Evolutionary conservation across 768 basidiomycete species (phyloP).

Genomic region (Termitomyces sp.): DNA sequence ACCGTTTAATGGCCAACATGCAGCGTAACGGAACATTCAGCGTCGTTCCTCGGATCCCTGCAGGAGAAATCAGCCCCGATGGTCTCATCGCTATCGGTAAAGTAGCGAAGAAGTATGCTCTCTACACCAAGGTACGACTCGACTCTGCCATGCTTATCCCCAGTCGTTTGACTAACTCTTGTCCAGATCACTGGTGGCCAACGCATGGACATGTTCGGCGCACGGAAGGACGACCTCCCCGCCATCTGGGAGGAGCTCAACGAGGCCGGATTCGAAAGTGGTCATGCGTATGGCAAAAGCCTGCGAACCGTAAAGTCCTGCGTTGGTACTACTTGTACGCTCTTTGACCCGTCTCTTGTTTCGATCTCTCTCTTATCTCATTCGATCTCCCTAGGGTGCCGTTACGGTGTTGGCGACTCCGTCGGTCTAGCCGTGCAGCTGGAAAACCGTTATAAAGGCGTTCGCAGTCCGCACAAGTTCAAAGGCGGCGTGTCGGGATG

Average conservation of each 20-base stretch:
- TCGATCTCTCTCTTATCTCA: neutral
- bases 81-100: constrained; percentile 57
- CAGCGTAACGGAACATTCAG: constrained; percentile 68
- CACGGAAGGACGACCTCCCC: constrained; percentile 62
- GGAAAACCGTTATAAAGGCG: constrained; percentile 68
- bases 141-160: neutral
- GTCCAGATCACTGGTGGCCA: constrained; percentile 32
- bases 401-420: constrained; percentile 69
- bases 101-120: constrained; percentile 58
- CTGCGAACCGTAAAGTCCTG: constrained; percentile 75
- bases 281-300: constrained; percentile 68
- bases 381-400: constrained; percentile 33
- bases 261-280: constrained; percentile 66
- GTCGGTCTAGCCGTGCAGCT: constrained; percentile 69
- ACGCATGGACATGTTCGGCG: constrained; percentile 69
- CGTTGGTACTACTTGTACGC: constrained; percentile 53
- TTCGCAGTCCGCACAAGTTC: constrained; percentile 66
- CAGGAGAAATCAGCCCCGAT: constrained; percentile 65
- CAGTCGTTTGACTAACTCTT: neutral
- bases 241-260: constrained; percentile 61
- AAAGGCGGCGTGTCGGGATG: constrained; percentile 77
- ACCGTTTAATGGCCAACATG: constrained; percentile 66
- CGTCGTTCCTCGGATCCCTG: constrained; percentile 66
- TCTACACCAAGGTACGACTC: constrained; percentile 47
- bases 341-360: neutral